Conservation (phyloP, 164 flowering plant species). For the Macadamia tetraphylla region DNA sequence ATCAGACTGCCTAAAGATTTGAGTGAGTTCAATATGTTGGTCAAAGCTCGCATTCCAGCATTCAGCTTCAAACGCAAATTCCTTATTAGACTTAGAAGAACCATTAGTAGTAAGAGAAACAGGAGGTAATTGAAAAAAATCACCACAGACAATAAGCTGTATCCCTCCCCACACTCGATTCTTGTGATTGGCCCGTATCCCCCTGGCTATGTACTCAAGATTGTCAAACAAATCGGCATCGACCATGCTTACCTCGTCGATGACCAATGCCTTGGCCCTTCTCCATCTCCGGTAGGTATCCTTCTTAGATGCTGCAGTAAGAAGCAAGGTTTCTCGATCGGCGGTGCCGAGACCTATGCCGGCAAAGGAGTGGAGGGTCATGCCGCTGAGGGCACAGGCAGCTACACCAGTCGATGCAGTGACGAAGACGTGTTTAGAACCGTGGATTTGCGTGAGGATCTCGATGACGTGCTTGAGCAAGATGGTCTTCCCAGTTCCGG, state of each 20-base stretch:
- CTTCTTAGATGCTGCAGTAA: constrained; percentile 13
- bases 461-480: constrained; percentile 30
- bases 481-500: constrained; percentile 52
- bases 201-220: constrained; percentile 42
- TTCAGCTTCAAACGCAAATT: constrained; percentile 59
- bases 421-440: constrained; percentile 31
- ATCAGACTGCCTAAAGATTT: constrained; percentile 47
- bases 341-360: constrained; percentile 33
- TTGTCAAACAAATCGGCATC: constrained; percentile 37
- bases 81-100: constrained; percentile 13
- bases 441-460: constrained; percentile 21
- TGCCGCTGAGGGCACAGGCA: constrained; percentile 56
- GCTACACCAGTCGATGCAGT: constrained; percentile 65
- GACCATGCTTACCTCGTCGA: constrained; percentile 66
- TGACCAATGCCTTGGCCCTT: constrained; percentile 41
- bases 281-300: constrained; percentile 36
- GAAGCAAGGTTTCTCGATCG: constrained; percentile 18
- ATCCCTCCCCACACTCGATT: constrained; percentile 54
- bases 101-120: constrained; percentile 1
- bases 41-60: constrained; percentile 56
- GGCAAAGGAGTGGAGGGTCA: constrained; percentile 61
- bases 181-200: constrained; percentile 3
- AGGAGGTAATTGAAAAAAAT: constrained; percentile 66
- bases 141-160: constrained; percentile 53
- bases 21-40: constrained; percentile 42